These are phyloP conservation scores for Diplosphaera chodatii DNA, from an alignment of 139 green algal species.

Conservation along the genomic window DNA sequence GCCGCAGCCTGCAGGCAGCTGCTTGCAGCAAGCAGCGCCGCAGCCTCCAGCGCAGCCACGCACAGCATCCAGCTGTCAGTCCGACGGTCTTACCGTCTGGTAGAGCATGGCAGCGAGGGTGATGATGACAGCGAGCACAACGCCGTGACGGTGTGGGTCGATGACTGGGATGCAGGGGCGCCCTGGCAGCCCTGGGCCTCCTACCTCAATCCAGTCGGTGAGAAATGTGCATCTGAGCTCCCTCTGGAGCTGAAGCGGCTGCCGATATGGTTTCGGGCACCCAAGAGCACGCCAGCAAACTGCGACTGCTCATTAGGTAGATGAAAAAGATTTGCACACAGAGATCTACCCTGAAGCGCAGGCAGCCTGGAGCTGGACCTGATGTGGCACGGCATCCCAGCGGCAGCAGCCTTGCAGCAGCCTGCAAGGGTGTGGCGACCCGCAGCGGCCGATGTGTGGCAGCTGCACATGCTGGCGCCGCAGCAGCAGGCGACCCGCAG, in stretches of 20 bases:
- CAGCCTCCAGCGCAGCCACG: neutral
- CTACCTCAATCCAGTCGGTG: slow-evolving; percentile 39
- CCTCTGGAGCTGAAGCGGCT: neutral
- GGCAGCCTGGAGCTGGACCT: slow-evolving; percentile 54
- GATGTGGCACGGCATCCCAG: slow-evolving; percentile 31
- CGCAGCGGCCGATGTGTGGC: neutral
- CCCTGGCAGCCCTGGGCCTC: slow-evolving; percentile 63
- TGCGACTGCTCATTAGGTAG: too few relatives aligned
- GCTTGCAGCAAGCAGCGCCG: neutral
- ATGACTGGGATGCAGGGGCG: slow-evolving; percentile 48
- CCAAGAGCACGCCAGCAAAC: too few relatives aligned
- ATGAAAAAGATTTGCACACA: too few relatives aligned
- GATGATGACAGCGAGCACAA: neutral
- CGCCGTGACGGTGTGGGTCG: neutral
- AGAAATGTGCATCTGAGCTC: neutral
- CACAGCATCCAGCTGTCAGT: neutral
- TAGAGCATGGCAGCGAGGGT: neutral
- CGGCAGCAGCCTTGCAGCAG: neutral
- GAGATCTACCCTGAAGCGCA: neutral
- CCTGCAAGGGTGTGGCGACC: neutral
- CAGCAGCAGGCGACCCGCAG: neutral
- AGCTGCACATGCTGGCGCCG: slow-evolving; percentile 4
- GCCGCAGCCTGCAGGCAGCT: slow-evolving; percentile 29
- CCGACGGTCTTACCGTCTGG: neutral
- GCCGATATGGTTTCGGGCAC: too few relatives aligned